Base-by-base conservation (phyloP, 352 stramenopile species). In the Thalassiosira livingstoniorum region DNA sequence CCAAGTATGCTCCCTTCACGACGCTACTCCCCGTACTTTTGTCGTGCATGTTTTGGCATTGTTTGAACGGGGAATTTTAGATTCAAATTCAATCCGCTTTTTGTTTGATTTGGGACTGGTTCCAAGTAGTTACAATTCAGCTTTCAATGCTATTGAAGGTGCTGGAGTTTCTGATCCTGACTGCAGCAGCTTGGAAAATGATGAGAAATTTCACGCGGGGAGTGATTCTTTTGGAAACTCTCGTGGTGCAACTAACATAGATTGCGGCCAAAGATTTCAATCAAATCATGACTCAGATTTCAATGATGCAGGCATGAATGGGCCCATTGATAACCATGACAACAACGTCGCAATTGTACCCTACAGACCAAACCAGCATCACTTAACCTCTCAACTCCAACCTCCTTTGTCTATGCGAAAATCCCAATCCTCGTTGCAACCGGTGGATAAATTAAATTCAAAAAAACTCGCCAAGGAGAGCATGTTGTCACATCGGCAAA, bases 1-100 rank as follows among this genome's bases (percentile, higher is more conserved):
- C 47, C 88, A 94, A 81, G 80, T 94, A n/a, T 93, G 88, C 73
- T 86, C 87, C 13, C 71, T 93, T 37, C 90, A 95, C 72, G 87
- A 92, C 72, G 80, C 89, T 42, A 93, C 90, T 1, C 90, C 90
- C 15, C 86, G 86, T 58, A 93, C 89, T 25, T 95, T 93, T 79
- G 90, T 87, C 0, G 85, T 93, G 11, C 90, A 95, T 66, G 90
- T 95, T 0, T 65, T 95, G 23, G 81, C 81, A 29, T 57, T 95
- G 23, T 95, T 88, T 68, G 89, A 93, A 77, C 37, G 87, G 43
- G 90, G 89, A 1, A 91, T 95, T 67, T 63, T 95, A n/a, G 90
- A 93, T 84, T 53, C 74, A 29, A 61, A 92, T 55, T 88, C 84
- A 10, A 91, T 95, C 79, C 75, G 79, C 58, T 94, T 93, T 78